Evolutionary conservation across 768 basidiomycete genomes (phyloP), one percentile per base, ranked within the genome.

Genomic region (Trametes coccinea): DNA sequence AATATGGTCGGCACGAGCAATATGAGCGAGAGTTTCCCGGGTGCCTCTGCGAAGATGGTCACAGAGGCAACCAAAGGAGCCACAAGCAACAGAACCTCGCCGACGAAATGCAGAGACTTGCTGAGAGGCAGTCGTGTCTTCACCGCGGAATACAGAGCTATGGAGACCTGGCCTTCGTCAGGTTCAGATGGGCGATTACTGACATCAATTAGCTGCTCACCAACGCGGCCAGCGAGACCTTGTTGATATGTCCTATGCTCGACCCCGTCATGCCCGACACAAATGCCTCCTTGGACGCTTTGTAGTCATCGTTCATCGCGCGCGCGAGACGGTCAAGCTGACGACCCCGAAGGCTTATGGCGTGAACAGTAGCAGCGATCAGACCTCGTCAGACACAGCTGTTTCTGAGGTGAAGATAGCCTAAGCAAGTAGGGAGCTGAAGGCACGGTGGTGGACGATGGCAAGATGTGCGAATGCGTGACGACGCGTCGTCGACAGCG

Each of bases 11-110:
- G 82, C 22, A 79, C 56, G 2, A 83, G 63, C 1, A 93, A 71
- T 2, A 82, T 56, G 0, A 80, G 14, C 11, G 82, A 82, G 54
- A 94, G 79, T 2, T 77, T 53, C 3, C 74, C 66, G 0, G 93
- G 88, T 10, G 74, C 73, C 33, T 81, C 73, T 0, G 93, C 87
- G 67, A 87, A 88, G 31, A 89, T 56, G 0, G 96, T 96, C 75
- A 97, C 84, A 3, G 86, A 88, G 8, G 95, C 78, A 2, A 95
- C 78, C n/a, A 95, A 77, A 0, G 96, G 96, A 0, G 91, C 55
- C 6, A 88, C 82, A 11, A 95, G 82, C 9, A 90, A 72, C 7
- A 78, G 40, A 79, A 84, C 92, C 71, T 93, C 87, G 37, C 77
- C 53, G 75, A 46, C 57, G 84, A 78, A 79, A 17, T 76, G 71